Conservation (phyloP, 2,329 filamentous ascomycete genomes). For the Ceratocystis alfenasii region DNA sequence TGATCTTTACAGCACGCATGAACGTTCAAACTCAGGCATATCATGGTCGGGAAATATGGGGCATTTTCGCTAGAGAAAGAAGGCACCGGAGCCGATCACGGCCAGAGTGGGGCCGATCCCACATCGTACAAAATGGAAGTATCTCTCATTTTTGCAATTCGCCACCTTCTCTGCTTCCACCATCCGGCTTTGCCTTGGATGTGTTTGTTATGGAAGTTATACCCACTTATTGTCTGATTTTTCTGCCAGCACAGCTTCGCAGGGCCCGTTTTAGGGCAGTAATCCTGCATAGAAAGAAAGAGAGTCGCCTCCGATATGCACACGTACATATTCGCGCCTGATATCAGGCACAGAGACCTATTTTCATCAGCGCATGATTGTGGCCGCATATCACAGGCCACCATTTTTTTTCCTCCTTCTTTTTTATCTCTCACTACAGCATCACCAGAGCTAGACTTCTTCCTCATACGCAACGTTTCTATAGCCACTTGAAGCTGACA, state of each 20-base stretch:
- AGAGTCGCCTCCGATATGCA: not conserved
- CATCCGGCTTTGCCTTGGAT: not conserved
- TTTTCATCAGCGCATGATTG: not conserved
- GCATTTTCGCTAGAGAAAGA: not conserved
- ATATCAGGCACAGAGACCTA: not conserved
- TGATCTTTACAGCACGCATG: not conserved
- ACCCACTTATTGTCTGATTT: not conserved
- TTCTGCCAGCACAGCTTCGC: not conserved
- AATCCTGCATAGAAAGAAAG: not conserved
- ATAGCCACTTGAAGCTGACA: not conserved
- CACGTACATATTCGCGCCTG: not conserved
- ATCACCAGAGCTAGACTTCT: no score
- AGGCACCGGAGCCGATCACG: not conserved
- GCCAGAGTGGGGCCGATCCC: not conserved
- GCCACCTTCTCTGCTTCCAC: not conserved
- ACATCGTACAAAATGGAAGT: no score
- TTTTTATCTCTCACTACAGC: not conserved
- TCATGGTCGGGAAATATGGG: slow-evolving; percentile 2
- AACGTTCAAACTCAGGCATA: not conserved
- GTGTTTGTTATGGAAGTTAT: not conserved
- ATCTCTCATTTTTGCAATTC: no score
- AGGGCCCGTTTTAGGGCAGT: not conserved
- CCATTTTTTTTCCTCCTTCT: not conserved
- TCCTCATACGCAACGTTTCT: not conserved
- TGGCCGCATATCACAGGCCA: not conserved